Evolutionary conservation across 495 filamentous ascomycete species (phyloP).

Genomic region (Astrothelium macrocarpum): DNA sequence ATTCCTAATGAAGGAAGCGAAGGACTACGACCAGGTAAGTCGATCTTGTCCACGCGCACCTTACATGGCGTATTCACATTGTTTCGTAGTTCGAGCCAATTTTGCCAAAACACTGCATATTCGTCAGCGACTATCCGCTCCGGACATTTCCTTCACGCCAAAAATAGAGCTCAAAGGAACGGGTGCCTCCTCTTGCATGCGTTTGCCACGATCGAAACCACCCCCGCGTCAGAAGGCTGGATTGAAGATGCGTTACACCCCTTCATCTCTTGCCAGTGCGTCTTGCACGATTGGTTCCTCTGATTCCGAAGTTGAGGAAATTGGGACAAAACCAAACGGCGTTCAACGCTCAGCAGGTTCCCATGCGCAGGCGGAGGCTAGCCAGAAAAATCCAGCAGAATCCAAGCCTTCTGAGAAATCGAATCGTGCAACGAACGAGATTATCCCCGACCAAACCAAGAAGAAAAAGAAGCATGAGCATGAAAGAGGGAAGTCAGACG

Average conservation of each 20-base stretch:
- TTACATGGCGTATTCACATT: slow-evolving; percentile 8
- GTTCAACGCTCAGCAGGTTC: slow-evolving; percentile 4
- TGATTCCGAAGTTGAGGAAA: slow-evolving; percentile 36
- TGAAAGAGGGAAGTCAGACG: slow-evolving; percentile 7
- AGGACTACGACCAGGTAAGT: not conserved
- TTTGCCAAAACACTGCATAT: slow-evolving; percentile 19
- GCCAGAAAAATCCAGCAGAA: not conserved
- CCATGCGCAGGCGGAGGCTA: not conserved
- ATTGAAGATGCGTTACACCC: slow-evolving; percentile 51
- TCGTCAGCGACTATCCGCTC: slow-evolving; percentile 25
- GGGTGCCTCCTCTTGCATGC: slow-evolving; percentile 35
- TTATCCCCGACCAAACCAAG: slow-evolving; percentile 17
- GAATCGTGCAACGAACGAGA: not conserved
- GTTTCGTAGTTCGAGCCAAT: not conserved
- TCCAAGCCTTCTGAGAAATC: not conserved
- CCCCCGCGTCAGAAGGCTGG: slow-evolving; percentile 47
- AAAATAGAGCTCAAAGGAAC: slow-evolving; percentile 27
- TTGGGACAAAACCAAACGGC: slow-evolving; percentile 18
- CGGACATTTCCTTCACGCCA: slow-evolving; percentile 28
- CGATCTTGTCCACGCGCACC: not conserved
- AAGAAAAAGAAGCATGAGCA: slow-evolving; percentile 19
- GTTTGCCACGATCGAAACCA: slow-evolving; percentile 23
- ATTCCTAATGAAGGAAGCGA: not conserved
- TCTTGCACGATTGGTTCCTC: slow-evolving; percentile 41
- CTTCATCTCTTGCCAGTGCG: slow-evolving; percentile 40